phyloP scores from a whole-genome alignment of 108 stramenopile species.

The Skeletonema menzelii region DNA sequence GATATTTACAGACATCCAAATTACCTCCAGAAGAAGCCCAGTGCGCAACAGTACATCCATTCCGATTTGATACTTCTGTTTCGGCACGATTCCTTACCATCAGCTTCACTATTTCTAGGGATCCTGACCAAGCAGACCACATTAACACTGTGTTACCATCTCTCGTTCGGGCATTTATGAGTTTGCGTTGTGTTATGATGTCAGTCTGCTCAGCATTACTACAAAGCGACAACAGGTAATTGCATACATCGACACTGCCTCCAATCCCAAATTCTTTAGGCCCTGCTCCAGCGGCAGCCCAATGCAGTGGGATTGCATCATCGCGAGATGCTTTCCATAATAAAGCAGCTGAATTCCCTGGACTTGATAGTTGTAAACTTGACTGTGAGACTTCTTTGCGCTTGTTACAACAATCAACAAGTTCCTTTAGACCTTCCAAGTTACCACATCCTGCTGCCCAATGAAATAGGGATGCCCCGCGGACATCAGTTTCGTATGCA shows the following conservation, averaged over 20 bases:
- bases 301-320: constrained; percentile 79
- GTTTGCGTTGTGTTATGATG: constrained; percentile 30
- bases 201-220: constrained; percentile 3
- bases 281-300: constrained; percentile 79
- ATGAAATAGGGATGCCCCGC: constrained; percentile 70
- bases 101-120: constrained; percentile 71
- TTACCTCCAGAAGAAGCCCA: constrained; percentile 59
- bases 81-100: constrained; percentile 69
- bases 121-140: constrained; percentile 87
- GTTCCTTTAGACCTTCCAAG: constrained; percentile 49
- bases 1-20: constrained; percentile 66
- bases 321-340: constrained; percentile 63
- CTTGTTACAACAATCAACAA: constrained; percentile 34
- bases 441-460: constrained; percentile 84
- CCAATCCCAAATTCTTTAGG: constrained; percentile 77
- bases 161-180: constrained; percentile 66
- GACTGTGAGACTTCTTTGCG: not conserved
- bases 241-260: constrained; percentile 62
- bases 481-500: constrained; percentile 72
- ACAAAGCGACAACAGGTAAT: constrained; percentile 51
- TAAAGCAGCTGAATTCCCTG: constrained; percentile 42
- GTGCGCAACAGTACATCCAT: constrained; percentile 83
- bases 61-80: constrained; percentile 54
- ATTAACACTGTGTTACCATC: constrained; percentile 85
- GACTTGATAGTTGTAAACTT: constrained; percentile 16